A percentile compares a stretch with the other conserved stretches of the same genome.
phyloP scores from a whole-genome alignment of 1,139 yeast species.

The Suhomyces taliae region DNA sequence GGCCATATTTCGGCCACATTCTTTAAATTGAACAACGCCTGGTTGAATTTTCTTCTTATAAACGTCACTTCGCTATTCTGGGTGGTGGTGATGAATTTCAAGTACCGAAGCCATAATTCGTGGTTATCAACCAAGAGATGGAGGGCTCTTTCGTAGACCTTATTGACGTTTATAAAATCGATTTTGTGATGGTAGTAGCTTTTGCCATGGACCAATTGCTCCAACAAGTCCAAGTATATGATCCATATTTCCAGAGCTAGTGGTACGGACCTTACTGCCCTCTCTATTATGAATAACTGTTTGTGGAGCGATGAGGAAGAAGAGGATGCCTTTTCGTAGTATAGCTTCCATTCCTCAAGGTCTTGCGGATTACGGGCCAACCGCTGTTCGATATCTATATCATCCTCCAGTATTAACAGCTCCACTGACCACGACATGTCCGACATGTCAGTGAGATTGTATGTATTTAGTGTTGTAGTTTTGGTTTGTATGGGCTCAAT shows the following conservation, averaged over 20 bases:
- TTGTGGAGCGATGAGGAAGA: conserved; percentile 20
- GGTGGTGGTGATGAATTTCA: conserved; percentile 43
- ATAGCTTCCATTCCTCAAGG: conserved; percentile 53
- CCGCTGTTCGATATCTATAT: conserved; percentile 36
- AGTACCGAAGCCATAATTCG: conserved; percentile 56
- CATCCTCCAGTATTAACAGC: not conserved
- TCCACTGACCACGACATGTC: not conserved
- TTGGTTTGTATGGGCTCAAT: too few species aligned
- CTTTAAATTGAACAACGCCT: conserved; percentile 52
- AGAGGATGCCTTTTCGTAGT: conserved; percentile 35
- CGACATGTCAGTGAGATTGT: not conserved
- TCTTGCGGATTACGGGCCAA: conserved; percentile 45
- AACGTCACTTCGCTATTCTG: conserved; percentile 35
- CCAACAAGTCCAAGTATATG: conserved; percentile 46
- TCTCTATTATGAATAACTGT: conserved; percentile 47
- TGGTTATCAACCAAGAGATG: conserved; percentile 45
- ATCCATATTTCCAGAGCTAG: conserved; percentile 59
- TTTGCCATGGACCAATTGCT: conserved; percentile 25
- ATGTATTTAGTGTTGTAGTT: too few species aligned
- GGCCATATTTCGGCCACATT: conserved; percentile 68
- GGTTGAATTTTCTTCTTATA: conserved; percentile 52
- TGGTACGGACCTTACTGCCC: conserved; percentile 53
- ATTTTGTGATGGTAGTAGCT: conserved; percentile 27
- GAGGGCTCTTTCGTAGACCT: conserved; percentile 50
- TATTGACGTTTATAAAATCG: conserved; percentile 36